Percentiles rank a stretch among this genome's conserved stretches.
phyloP scores from a whole-genome alignment of 371 early-diverging fungal genomes.

The Choanephora cucurbitarum region DNA sequence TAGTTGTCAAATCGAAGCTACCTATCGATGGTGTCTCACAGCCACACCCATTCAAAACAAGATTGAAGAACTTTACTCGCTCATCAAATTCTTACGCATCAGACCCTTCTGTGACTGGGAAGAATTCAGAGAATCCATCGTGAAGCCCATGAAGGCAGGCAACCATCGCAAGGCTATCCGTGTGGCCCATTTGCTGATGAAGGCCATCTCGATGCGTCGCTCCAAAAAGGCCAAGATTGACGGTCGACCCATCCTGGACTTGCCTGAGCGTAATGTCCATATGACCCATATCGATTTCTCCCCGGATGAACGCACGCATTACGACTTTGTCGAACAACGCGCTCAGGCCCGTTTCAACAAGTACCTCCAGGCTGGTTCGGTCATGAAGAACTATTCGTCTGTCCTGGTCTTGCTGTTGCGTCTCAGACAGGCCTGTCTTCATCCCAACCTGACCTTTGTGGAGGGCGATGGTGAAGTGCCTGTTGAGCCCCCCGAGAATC shows the following conservation, averaged over 20 bases:
- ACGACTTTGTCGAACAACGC: slow-evolving; percentile 54
- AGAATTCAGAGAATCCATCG: slow-evolving; percentile 58
- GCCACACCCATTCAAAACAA: slow-evolving; percentile 85
- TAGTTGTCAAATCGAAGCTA: slow-evolving; percentile 59
- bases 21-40: slow-evolving; percentile 83
- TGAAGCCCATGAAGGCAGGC: slow-evolving; percentile 35
- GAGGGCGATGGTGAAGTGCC: slow-evolving; percentile 9
- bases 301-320: slow-evolving; percentile 61
- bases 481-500: slow-evolving; percentile 6
- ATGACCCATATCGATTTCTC: slow-evolving; percentile 59
- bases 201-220: slow-evolving; percentile 68
- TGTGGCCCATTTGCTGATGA: slow-evolving; percentile 35
- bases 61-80: slow-evolving; percentile 82
- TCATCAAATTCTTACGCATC: slow-evolving; percentile 78
- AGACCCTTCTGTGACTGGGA: slow-evolving; percentile 63
- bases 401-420: slow-evolving; percentile 43
- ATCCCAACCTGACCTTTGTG: slow-evolving; percentile 37
- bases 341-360: slow-evolving; percentile 54
- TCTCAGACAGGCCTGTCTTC: slow-evolving; percentile 44
- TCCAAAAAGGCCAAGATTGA: slow-evolving; percentile 63
- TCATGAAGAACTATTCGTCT: slow-evolving; percentile 62
- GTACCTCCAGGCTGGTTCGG: slow-evolving; percentile 50
- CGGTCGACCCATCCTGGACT: slow-evolving; percentile 65
- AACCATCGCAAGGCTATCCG: slow-evolving; percentile 31
- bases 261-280: slow-evolving; percentile 62